Base-by-base conservation (phyloP, 176 grass and related monocot species). In the Juncus effusus region DNA sequence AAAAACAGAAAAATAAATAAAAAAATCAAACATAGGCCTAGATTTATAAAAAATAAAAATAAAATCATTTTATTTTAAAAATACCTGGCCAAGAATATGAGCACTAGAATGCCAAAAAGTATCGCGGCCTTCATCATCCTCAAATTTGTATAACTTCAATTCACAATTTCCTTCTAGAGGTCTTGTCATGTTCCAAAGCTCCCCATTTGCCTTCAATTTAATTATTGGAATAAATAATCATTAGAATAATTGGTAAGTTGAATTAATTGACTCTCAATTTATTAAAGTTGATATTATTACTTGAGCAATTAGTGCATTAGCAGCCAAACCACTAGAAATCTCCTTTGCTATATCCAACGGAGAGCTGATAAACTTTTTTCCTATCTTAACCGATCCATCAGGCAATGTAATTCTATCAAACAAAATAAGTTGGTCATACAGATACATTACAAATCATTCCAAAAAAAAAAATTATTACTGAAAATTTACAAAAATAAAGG, bases 61-160 rank as follows among this genome's bases (percentile, higher is more conserved):
- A 3, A 45, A 45, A 51, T 72, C 40, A 10, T 3, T 51, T 5
- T 44, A 59, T 68, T 74, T 56, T n/a, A n/a, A n/a, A n/a, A n/a
- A n/a, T 76, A 97, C 94, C 79, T 97, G 79, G 56, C 94, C 94
- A 16, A 97, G 88, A 74, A 97, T 97, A 70, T 97, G 94, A 78
- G 94, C 94, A 78, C 94, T 97, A 2, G 94, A 97, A 74, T 97
- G 94, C 88, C 94, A 97, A 68, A 92, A 92, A 39, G 94, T 97
- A 53, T 97, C 94, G 9, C 94, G 88, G 1, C 94, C 94, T 89
- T 97, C 94, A 75, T 81, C 55, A 67, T 77, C 87, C 54, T 97
- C 88, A 51, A 93, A 93, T 65, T 97, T 93, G 62, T 92, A 97
- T 67, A 97, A 65, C 58, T 92, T 91, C 40, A 97, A 47, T 51